Percentiles rank a stretch among this genome's conserved stretches.
Conservation (phyloP, 768 basidiomycete species). For the Neoboletus subvelutipes region DNA sequence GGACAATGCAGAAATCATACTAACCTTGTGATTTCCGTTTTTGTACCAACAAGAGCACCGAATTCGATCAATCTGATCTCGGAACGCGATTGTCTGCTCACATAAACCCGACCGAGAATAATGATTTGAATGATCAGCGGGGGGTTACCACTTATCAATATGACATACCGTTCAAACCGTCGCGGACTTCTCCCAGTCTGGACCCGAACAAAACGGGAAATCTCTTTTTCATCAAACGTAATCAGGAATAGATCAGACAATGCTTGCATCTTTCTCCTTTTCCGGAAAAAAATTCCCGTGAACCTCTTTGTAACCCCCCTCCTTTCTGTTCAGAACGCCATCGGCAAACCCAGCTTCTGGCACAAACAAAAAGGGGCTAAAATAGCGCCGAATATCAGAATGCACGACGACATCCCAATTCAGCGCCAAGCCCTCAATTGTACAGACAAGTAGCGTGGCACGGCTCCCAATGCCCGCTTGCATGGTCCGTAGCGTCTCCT, state of each 20-base stretch:
- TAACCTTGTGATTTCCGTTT: conserved; percentile 20
- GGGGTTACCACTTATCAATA: background rate
- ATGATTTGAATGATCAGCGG: conserved; percentile 14
- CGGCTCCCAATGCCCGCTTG: conserved; percentile 44
- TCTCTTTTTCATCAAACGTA: conserved; percentile 15
- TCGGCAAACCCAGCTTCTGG: too few species aligned
- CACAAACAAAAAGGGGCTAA: too few species aligned
- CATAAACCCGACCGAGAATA: too few species aligned
- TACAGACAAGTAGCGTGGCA: conserved; percentile 49
- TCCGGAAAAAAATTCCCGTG: background rate
- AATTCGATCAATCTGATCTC: background rate
- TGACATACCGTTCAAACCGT: conserved; percentile 2
- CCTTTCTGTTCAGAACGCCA: too few species aligned
- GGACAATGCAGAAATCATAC: conserved; percentile 9
- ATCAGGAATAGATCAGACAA: conserved; percentile 5
- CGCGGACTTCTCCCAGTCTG: conserved; percentile 23
- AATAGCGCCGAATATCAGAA: too few species aligned
- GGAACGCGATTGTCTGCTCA: too few species aligned
- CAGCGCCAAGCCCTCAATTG: conserved; percentile 6
- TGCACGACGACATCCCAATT: too few species aligned
- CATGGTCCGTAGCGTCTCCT: conserved; percentile 17
- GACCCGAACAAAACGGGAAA: conserved; percentile 6
- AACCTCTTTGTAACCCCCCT: background rate
- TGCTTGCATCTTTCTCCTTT: background rate
- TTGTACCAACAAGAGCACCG: conserved; percentile 29